Evolutionary conservation across 805 yeast species (phyloP), one percentile per base, ranked within the genome.

Genomic region (Kazachstania martiniae): DNA sequence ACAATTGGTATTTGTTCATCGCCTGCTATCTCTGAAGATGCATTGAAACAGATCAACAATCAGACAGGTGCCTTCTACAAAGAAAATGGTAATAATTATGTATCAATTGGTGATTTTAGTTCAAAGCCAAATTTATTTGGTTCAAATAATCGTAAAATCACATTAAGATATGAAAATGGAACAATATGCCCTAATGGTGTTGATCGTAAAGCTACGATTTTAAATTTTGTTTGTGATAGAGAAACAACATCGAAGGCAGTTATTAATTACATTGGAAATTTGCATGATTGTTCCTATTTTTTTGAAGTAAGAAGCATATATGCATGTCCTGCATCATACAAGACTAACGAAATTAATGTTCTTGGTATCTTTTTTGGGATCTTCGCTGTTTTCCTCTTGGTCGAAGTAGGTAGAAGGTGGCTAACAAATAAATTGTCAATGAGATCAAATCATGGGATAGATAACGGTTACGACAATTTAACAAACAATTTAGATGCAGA

Each of bases 271-370:
- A 68, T 85, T 21, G 91, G 91, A 2, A 73, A 74, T 5, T 48
- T 72, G 26, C 71, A 83, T 51, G 82, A 85, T 40, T 85, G 95
- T 56, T 73, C 78, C 23, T 85, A 82, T 53, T 71, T 78, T 48
- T 85, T 85, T 53, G 95, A 85, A 49, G 85, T 84, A 21, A 61
- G 85, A 42, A 81, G 94, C 3, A 74, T 82, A 27, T 80, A 77
- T 57, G 95, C 94, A 0, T 85, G 95, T 55, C 83, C 94, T 0
- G 78, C 86, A 1, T 74, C 82, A 8, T 74, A 77, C 32, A 70
- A 74, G 43, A 71, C 67, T 9, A 77, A 77, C 46, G 74, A 79
- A 38, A 56, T 71, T 34, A 76, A 77, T 12, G 74, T 77, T 3
- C 66, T 79, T 32, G 72, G 82, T 63, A 74, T 80, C 30, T 77